Evolutionary conservation across 768 basidiomycete genomes (phyloP).

Genomic region (Boletellus emodensis): DNA sequence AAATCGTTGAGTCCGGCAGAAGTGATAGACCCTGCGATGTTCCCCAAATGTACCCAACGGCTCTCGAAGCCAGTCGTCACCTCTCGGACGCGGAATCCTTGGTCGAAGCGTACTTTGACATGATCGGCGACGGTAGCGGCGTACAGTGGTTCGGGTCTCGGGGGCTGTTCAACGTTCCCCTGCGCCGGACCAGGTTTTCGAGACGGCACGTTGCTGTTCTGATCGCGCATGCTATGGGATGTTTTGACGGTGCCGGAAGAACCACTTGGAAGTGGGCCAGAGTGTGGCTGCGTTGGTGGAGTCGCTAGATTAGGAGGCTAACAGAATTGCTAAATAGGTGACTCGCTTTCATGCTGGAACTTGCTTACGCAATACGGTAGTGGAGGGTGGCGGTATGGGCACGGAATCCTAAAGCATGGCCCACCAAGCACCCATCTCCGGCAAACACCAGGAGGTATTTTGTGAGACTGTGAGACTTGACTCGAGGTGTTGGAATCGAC

Average conservation of each 20-base stretch:
- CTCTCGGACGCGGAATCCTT: constrained; percentile 57
- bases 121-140: constrained; percentile 46
- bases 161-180: neutral
- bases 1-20: constrained; percentile 34
- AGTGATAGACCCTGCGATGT: constrained; percentile 41
- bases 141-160: constrained; percentile 20
- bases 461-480: neutral
- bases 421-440: neutral
- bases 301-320: neutral
- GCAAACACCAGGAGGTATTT: neutral
- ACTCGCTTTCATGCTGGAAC: neutral
- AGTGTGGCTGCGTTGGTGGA: neutral
- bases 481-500: constrained; percentile 12
- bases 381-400: constrained; percentile 9
- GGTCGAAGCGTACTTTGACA: constrained; percentile 50
- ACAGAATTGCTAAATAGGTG: neutral
- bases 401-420: neutral
- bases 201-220: neutral
- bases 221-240: neutral
- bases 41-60: constrained; percentile 51
- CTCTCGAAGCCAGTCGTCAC: constrained; percentile 69
- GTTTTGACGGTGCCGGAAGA: neutral
- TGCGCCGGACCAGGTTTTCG: constrained; percentile 1
- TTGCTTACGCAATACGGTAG: constrained; percentile 10
- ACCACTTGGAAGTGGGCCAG: neutral